Conservation (phyloP, 306 rosid genomes). For the Gillenia trifoliata region DNA sequence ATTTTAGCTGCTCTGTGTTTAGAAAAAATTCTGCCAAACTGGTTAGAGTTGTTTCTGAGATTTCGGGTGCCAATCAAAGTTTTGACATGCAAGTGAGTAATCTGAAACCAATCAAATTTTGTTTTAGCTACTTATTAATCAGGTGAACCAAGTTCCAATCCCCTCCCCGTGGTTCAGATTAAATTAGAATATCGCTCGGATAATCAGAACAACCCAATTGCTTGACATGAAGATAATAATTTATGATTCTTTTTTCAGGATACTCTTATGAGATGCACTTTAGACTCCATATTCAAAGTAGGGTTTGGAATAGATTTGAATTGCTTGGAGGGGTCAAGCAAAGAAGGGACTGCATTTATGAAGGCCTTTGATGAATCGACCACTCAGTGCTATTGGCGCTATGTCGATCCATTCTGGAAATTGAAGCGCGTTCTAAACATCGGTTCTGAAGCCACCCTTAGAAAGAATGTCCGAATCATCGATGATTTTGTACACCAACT, state of each 20-base stretch:
- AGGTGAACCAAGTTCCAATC: too few species aligned
- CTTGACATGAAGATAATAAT: too few species aligned
- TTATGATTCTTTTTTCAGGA: slow-evolving; percentile 37
- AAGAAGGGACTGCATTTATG: slow-evolving; percentile 53
- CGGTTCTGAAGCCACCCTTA: slow-evolving; percentile 61
- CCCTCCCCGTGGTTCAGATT: neutral
- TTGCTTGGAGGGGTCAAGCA: slow-evolving; percentile 60
- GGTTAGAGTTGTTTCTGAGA: slow-evolving; percentile 27
- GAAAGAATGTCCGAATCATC: slow-evolving; percentile 36
- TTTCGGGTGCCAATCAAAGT: slow-evolving; percentile 23
- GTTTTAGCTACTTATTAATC: too few species aligned
- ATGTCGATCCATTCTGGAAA: slow-evolving; percentile 67
- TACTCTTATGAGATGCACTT: slow-evolving; percentile 52
- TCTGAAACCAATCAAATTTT: neutral
- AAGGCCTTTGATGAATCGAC: slow-evolving; percentile 72
- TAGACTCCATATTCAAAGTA: slow-evolving; percentile 83
- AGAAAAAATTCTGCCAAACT: slow-evolving; percentile 51
- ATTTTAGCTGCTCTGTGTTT: slow-evolving; percentile 52
- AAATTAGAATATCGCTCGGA: neutral
- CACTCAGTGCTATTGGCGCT: slow-evolving; percentile 57
- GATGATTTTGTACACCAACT: slow-evolving; percentile 47
- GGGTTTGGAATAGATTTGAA: slow-evolving; percentile 85
- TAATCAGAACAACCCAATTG: too few species aligned
- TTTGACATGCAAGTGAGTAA: slow-evolving; percentile 69
- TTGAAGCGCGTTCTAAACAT: slow-evolving; percentile 55